Conservation (phyloP, 805 yeast genomes). For the Ogataea wickerhamii region DNA sequence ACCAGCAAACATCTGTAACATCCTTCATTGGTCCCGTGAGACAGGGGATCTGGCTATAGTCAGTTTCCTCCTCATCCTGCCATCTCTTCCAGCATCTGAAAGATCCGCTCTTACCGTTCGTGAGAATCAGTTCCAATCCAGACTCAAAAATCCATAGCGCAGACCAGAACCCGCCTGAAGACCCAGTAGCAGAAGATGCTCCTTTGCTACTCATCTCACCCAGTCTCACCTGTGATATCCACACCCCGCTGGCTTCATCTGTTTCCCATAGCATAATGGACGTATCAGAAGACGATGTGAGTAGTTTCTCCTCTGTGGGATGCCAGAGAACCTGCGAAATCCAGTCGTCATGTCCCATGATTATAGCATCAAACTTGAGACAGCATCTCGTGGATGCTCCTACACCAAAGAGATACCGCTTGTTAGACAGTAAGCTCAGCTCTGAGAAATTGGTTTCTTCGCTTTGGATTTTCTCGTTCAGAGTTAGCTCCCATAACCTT, state of each 20-base stretch:
- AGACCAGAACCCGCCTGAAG: constrained; percentile 67
- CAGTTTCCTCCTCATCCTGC: constrained; percentile 28
- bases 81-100: constrained; percentile 66
- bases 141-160: constrained; percentile 59
- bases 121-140: constrained; percentile 51
- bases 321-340: constrained; percentile 83
- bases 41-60: constrained; percentile 42
- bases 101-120: constrained; percentile 91
- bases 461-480: constrained; percentile 53
- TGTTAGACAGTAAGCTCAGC: constrained; percentile 60
- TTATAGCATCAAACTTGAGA: constrained; percentile 82
- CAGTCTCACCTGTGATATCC: constrained; percentile 76
- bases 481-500: constrained; percentile 76
- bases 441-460: constrained; percentile 52
- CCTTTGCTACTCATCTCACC: constrained; percentile 96
- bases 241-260: constrained; percentile 79
- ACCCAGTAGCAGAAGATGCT: constrained; percentile 97
- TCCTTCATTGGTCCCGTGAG: constrained; percentile 73
- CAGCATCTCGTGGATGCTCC: constrained; percentile 40
- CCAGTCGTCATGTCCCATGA: constrained; percentile 99
- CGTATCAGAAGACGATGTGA: constrained; percentile 91
- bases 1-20: constrained; percentile 79
- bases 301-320: constrained; percentile 52
- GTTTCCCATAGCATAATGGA: constrained; percentile 93
- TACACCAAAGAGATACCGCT: constrained; percentile 58